Evolutionary conservation across 352 stramenopile species (phyloP).

Genomic region (Poterioochromonas sp.): DNA sequence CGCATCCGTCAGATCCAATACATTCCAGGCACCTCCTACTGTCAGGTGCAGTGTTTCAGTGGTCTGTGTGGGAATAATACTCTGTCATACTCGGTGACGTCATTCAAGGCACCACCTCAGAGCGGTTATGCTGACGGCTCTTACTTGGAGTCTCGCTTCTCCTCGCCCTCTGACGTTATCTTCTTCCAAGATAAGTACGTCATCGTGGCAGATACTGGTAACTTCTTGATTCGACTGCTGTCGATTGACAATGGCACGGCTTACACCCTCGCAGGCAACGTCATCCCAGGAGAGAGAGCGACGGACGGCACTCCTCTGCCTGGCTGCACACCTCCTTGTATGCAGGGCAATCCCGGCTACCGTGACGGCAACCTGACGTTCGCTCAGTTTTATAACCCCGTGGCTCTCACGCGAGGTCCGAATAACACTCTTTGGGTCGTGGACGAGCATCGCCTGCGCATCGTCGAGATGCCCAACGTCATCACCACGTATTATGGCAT

Average conservation of each 20-base stretch:
- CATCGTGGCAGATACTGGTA: conserved; percentile 83
- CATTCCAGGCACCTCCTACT: background rate
- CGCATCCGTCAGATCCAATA: conserved; percentile 55
- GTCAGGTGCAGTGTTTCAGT: conserved; percentile 65
- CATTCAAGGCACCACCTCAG: conserved; percentile 54
- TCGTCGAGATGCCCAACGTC: conserved; percentile 50
- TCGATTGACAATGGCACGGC: conserved; percentile 9
- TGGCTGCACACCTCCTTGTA: conserved; percentile 73
- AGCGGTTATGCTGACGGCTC: conserved; percentile 76
- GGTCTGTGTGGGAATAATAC: conserved; percentile 68
- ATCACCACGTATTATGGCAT: conserved; percentile 59
- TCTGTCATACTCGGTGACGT: conserved; percentile 50
- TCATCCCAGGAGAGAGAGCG: conserved; percentile 35
- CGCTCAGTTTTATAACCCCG: conserved; percentile 77
- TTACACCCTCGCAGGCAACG: conserved; percentile 52
- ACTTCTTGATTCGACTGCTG: conserved; percentile 73
- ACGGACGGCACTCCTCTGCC: conserved; percentile 39
- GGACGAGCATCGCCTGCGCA: conserved; percentile 73
- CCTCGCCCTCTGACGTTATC: conserved; percentile 76
- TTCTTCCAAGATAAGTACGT: conserved; percentile 66
- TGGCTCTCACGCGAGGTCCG: conserved; percentile 67
- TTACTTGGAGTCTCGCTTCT: conserved; percentile 64
- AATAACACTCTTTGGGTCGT: conserved; percentile 71
- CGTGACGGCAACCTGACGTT: conserved; percentile 69
- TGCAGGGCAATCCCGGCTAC: conserved; percentile 71